phyloP scores from a whole-genome alignment of 495 filamentous ascomycete genomes.

The Staphylotrichum longicolle region DNA sequence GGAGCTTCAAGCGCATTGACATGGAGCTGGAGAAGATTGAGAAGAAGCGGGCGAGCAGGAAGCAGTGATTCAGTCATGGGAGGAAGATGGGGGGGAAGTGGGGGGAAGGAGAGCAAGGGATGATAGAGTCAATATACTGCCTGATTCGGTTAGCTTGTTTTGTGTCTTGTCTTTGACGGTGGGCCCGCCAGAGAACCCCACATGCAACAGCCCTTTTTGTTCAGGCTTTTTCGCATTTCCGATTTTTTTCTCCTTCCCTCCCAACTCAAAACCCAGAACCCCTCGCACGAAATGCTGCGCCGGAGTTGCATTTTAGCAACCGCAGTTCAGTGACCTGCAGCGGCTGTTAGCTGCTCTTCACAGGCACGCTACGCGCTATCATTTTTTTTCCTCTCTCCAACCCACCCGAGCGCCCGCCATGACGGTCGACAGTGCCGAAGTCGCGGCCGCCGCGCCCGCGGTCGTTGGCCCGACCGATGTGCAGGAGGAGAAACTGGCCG shows the following conservation, averaged over 20 bases:
- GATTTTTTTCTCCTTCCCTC: slow-evolving; percentile 7
- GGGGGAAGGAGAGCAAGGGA: background rate
- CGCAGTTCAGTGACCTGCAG: slow-evolving; percentile 31
- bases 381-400: background rate
- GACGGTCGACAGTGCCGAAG: slow-evolving; percentile 22
- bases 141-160: background rate
- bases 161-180: background rate
- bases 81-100: background rate
- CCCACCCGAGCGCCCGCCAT: slow-evolving; percentile 16
- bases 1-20: slow-evolving; percentile 56
- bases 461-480: slow-evolving; percentile 14
- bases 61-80: background rate
- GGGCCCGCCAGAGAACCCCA: slow-evolving; percentile 12
- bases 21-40: slow-evolving; percentile 37
- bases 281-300: slow-evolving; percentile 26
- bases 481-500: slow-evolving; percentile 28
- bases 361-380: slow-evolving; percentile 19
- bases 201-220: slow-evolving; percentile 19
- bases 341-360: slow-evolving; percentile 29
- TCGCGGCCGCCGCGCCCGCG: slow-evolving; percentile 2
- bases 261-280: slow-evolving; percentile 17
- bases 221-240: slow-evolving; percentile 12
- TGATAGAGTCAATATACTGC: background rate
- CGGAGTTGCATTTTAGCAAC: slow-evolving; percentile 24
- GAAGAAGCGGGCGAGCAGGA: slow-evolving; percentile 28